Conservation (phyloP, 2,329 filamentous ascomycete species). For the Trichoderma atrobrunneum region DNA sequence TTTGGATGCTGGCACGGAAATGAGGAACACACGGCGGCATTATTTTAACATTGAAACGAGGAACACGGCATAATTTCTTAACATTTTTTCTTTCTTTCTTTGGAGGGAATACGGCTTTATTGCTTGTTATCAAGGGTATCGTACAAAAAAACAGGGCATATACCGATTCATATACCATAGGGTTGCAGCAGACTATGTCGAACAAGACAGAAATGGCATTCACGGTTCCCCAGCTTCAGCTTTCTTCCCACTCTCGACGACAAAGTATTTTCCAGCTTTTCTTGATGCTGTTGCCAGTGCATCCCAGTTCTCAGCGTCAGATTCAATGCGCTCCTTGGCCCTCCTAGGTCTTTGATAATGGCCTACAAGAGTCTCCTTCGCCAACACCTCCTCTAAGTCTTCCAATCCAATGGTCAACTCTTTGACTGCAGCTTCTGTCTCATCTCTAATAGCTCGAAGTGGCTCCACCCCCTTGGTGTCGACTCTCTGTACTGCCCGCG, state of each 20-base stretch:
- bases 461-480: slow-evolving; percentile 72
- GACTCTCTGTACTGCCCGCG: slow-evolving; percentile 78
- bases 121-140: slow-evolving; percentile 14
- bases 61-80: neutral
- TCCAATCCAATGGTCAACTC: slow-evolving; percentile 60
- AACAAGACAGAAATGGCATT: neutral
- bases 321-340: slow-evolving; percentile 37
- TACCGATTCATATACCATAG: neutral
- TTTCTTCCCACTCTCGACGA: slow-evolving; percentile 63
- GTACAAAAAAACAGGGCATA: neutral
- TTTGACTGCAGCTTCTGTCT: slow-evolving; percentile 61
- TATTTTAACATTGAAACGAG: neutral
- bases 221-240: slow-evolving; percentile 23
- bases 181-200: neutral
- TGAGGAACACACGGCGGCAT: neutral
- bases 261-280: slow-evolving; percentile 70
- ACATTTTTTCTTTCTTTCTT: neutral
- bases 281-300: slow-evolving; percentile 63
- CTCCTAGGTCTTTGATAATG: slow-evolving; percentile 47
- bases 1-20: neutral
- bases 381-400: slow-evolving; percentile 55
- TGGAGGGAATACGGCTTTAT: neutral
- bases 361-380: slow-evolving; percentile 60
- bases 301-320: slow-evolving; percentile 64
- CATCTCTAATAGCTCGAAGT: slow-evolving; percentile 76